phyloP scores from a whole-genome alignment of 2,329 filamentous ascomycete species.

The Balansia obtecta region DNA sequence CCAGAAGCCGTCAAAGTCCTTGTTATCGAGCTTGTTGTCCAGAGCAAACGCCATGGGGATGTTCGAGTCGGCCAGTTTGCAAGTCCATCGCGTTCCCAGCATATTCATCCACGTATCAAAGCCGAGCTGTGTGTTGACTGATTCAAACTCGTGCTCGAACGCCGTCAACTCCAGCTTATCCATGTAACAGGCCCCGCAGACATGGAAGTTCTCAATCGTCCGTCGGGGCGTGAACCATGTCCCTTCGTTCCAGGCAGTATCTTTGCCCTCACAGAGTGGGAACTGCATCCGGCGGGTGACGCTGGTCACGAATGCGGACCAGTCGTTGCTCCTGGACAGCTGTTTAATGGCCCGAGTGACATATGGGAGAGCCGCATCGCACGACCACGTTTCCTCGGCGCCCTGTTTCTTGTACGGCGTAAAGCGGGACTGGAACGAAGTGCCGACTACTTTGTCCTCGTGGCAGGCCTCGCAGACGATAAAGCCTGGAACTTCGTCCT shows the following conservation, averaged over 20 bases:
- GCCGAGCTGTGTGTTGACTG: conserved; percentile 7
- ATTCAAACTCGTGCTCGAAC: conserved; percentile 17
- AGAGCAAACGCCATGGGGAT: conserved; percentile 16
- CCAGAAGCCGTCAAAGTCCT: conserved; percentile 17
- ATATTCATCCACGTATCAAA: conserved; percentile 14
- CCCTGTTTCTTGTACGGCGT: conserved; percentile 13
- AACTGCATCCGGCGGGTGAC: conserved; percentile 13
- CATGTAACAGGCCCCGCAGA: conserved; percentile 24
- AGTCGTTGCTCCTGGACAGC: conserved; percentile 14
- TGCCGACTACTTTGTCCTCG: conserved; percentile 19
- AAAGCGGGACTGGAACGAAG: conserved; percentile 19
- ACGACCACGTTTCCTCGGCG: conserved; percentile 19
- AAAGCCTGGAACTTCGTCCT: conserved; percentile 19
- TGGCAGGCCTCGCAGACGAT: conserved; percentile 27
- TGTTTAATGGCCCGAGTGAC: conserved; percentile 10
- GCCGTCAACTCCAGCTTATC: conserved; percentile 19
- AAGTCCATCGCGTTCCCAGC: conserved; percentile 13
- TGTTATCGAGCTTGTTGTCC: conserved; percentile 12
- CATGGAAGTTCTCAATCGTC: conserved; percentile 13
- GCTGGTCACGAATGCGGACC: conserved; percentile 17
- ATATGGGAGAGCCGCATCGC: conserved; percentile 18
- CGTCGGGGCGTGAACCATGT: conserved; percentile 17
- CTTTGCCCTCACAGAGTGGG: conserved; percentile 18
- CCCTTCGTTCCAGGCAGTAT: conserved; percentile 10
- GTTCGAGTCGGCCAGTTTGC: conserved; percentile 12